Evolutionary conservation across 2,329 filamentous ascomycete species (phyloP), one percentile per base, ranked within the genome.

Genomic region (Pyrenochaeta sp.): DNA sequence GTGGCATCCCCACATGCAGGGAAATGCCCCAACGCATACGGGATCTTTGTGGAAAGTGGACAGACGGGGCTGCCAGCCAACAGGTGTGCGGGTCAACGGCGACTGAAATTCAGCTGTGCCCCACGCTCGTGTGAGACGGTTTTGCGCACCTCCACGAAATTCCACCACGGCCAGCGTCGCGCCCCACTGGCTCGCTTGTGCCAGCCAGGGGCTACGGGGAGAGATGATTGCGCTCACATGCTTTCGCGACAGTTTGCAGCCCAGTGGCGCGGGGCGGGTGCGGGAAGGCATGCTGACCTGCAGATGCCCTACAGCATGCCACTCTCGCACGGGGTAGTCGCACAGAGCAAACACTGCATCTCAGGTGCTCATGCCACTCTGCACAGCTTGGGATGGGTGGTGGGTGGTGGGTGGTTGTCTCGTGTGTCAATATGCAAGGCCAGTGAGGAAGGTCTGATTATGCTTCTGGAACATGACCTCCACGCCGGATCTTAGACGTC

Each of bases 201-300:
- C n/a, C n/a, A n/a, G n/a, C n/a, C n/a, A n/a, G n/a, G 19, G 17
- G 19, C 38, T 36, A n/a, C n/a, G 44, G 45, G 44, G 36, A 38
- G 17, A 19, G 30, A 18, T 32, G 18, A 20, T 21, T 41, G 42
- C 31, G 39, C 51, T 61, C 55, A 58, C 53, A 58, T 60, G 53
- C 41, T 53, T 55, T 54, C 46, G 50, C 46, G 56, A 57, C 49
- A 48, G 42, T 38, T 37, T 50, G 35, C 47, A 37, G 51, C 47
- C 54, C 32, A 55, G 56, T 39, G 45, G 40, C 39, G 56, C 52
- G 49, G 42, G 48, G 45, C 47, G 53, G 40, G 53, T 41, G 41
- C 53, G 54, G 52, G 46, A 58, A 42, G 47, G 35, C 38, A 44
- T 29, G 44, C 45, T 60, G 48, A 58, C 51, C 39, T 56, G 54